Conservation (phyloP, 1,139 yeast genomes). For the Debaryomyces psychrophilus region DNA sequence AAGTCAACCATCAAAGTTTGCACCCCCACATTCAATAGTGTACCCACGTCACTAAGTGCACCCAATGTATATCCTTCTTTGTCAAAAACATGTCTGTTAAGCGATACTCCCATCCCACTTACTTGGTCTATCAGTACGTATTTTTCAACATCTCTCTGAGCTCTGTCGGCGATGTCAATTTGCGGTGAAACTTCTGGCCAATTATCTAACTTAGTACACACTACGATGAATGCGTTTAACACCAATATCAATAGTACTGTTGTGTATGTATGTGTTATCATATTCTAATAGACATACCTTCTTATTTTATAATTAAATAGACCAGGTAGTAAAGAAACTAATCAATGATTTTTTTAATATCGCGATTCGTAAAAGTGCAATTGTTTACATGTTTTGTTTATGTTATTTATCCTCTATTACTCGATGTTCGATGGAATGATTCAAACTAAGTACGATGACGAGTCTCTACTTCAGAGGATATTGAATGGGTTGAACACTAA, state of each 20-base stretch:
- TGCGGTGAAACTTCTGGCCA: constrained; percentile 24
- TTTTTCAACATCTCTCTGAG: constrained; percentile 70
- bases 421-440: constrained; percentile 2
- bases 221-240: neutral
- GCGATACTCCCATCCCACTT: constrained; percentile 59
- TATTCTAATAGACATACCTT: neutral
- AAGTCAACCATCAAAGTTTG: constrained; percentile 61
- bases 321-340: neutral
- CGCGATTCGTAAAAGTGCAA: neutral
- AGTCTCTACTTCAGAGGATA: neutral
- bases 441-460: neutral
- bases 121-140: constrained; percentile 61
- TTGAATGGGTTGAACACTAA: constrained; percentile 49
- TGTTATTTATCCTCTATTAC: neutral
- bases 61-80: constrained; percentile 50
- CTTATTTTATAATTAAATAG: neutral
- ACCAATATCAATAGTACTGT: neutral
- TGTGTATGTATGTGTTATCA: neutral
- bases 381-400: neutral
- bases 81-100: constrained; percentile 54
- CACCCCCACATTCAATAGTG: constrained; percentile 53
- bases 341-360: neutral
- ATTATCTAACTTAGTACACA: constrained; percentile 13
- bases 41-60: constrained; percentile 40
- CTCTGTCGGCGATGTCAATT: constrained; percentile 44